Evolutionary conservation across 495 filamentous ascomycete genomes (phyloP).

Genomic region (Aspergillus cristatus): DNA sequence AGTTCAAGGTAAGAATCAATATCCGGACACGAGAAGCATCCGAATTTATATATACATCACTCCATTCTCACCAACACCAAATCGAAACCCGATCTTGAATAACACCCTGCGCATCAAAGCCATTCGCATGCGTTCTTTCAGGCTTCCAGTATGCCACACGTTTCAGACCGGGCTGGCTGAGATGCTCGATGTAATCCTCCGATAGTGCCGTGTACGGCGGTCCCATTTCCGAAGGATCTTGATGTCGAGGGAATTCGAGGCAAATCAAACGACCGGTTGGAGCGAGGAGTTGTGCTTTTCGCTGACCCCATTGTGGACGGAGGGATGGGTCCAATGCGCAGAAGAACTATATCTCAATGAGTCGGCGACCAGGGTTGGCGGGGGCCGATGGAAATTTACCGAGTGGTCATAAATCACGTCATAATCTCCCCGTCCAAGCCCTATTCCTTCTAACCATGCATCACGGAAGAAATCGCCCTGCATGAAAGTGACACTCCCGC

Average conservation of each 20-base stretch:
- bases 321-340: slow-evolving; percentile 59
- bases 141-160: not conserved
- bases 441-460: slow-evolving; percentile 42
- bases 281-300: slow-evolving; percentile 55
- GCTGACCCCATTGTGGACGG: slow-evolving; percentile 60
- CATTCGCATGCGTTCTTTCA: not conserved
- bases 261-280: slow-evolving; percentile 60
- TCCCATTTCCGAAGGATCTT: slow-evolving; percentile 50
- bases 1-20: too few relatives aligned
- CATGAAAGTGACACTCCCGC: slow-evolving; percentile 51
- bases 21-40: too few relatives aligned
- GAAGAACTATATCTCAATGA: slow-evolving; percentile 50
- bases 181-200: slow-evolving; percentile 55
- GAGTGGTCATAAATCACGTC: slow-evolving; percentile 84
- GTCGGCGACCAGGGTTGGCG: slow-evolving; percentile 9
- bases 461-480: slow-evolving; percentile 65
- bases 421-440: slow-evolving; percentile 45
- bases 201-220: slow-evolving; percentile 61
- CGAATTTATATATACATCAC: too few relatives aligned
- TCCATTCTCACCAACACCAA: not conserved
- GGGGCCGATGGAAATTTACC: slow-evolving; percentile 32
- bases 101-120: not conserved
- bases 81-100: not conserved
- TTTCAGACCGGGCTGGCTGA: slow-evolving; percentile 25
- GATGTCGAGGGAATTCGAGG: slow-evolving; percentile 71